A percentile compares a stretch with the other conserved stretches of the same genome.
These are phyloP conservation scores for Blepharisma stoltei DNA, from an alignment of 73 alveolate species.

Conservation along the genomic window DNA sequence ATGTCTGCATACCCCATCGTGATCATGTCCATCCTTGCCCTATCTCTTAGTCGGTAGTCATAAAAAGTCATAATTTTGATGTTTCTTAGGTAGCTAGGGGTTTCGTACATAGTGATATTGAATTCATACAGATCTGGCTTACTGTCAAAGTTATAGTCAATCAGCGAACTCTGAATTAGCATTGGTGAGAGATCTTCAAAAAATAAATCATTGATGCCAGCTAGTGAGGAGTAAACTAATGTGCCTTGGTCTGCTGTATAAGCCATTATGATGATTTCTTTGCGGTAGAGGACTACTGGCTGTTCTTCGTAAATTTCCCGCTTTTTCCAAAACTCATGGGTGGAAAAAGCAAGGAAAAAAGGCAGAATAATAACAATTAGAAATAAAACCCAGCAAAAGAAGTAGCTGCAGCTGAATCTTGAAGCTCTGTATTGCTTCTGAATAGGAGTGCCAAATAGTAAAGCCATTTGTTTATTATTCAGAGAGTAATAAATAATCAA, in stretches of 20 bases:
- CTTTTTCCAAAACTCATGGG: conserved; percentile 11
- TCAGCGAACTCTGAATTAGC: background rate
- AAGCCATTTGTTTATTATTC: background rate
- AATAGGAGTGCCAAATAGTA: background rate
- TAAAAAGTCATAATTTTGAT: conserved; percentile 13
- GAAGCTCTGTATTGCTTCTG: conserved; percentile 10
- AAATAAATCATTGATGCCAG: background rate
- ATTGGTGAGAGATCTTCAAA: background rate
- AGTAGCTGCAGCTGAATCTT: background rate
- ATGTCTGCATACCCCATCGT: conserved; percentile 21
- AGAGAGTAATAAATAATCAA: too few species aligned
- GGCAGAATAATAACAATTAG: background rate
- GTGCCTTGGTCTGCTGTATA: background rate
- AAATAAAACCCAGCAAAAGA: conserved; percentile 23
- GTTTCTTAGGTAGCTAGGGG: background rate
- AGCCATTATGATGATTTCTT: background rate
- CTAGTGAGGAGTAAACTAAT: background rate
- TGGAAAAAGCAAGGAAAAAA: conserved; percentile 12
- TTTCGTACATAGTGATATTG: background rate
- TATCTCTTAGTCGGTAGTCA: background rate
- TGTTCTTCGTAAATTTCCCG: background rate
- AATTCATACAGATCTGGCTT: background rate
- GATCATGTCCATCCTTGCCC: conserved; percentile 4
- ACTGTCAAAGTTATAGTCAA: background rate
- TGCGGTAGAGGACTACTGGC: conserved; percentile 3